Evolutionary conservation across 2,329 filamentous ascomycete species (phyloP), one percentile per base, ranked within the genome.

Genomic region (Diaporthe nobilis): DNA sequence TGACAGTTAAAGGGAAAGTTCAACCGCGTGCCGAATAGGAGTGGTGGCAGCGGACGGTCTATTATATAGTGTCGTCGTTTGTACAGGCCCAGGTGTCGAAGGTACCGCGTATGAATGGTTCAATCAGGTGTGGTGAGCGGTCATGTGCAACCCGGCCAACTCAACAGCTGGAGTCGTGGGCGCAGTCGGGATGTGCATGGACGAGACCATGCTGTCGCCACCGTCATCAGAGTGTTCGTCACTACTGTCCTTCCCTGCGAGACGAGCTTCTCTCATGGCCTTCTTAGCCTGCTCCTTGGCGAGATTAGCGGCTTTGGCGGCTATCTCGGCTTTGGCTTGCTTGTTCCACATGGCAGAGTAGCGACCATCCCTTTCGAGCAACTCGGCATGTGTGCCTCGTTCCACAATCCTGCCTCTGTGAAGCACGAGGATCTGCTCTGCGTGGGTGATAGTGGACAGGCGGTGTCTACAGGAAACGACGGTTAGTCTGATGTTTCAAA

Each of bases 321-420:
- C 94, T 78, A 90, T 90, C 82, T 96, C 93, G 2, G 94, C 94
- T 76, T 93, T 90, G 77, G 94, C 95, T 83, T 98, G 95, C 84
- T 96, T 96, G 78, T 93, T 92, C 95, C 95, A 98, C 92, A 98
- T 96, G 76, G 92, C 92, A 15, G 91, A 90, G 81, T 98, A 98
- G 76, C 92, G 91, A 17, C 94, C 95, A 42, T 91, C 91, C 65
- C 90, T 86, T 2, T 88, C 88, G 7, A 98, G 87, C 4, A 98
- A 88, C 79, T 96, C 92, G 22, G 93, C 90, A 81, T 98, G 95
- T 0, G 92, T 95, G 22, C 95, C 95, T 65, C 90, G 89, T 85
- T 98, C 95, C 20, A 91, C 90, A 70, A 98, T 93, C 61, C 90
- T 88, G n/a, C 95, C 95, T 76, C 92, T 91, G 77, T 94, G 92